These are phyloP conservation scores for Coniophora puteana DNA, from an alignment of 1,284 basidiomycete genomes.

Conservation along the genomic window DNA sequence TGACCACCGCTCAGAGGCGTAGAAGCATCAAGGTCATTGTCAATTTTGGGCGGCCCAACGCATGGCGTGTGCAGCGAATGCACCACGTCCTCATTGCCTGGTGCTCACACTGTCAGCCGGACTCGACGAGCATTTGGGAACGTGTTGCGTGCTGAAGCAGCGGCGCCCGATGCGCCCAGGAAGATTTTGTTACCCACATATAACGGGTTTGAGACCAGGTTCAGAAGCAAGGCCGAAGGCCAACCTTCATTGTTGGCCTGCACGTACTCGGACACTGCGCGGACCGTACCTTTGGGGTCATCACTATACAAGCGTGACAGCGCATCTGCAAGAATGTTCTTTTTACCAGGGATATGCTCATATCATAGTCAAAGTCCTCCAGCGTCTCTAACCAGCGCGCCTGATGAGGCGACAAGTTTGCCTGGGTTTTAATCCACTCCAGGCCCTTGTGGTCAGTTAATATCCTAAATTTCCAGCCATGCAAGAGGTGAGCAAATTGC, in stretches of 20 bases:
- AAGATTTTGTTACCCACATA: too few relatives aligned
- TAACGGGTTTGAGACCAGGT: constrained; percentile 1
- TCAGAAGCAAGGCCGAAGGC: constrained; percentile 1
- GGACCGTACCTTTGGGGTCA: constrained; percentile 21
- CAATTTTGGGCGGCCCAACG: too few relatives aligned
- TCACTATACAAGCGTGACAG: constrained; percentile 31
- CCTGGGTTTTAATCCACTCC: constrained; percentile 27
- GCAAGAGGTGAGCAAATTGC: constrained; percentile 21
- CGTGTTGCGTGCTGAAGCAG: background rate
- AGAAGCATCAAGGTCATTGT: too few relatives aligned
- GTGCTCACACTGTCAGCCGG: background rate
- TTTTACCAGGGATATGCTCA: constrained; percentile 28
- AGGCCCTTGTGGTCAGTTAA: constrained; percentile 33
- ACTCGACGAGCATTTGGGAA: background rate
- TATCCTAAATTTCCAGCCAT: constrained; percentile 26
- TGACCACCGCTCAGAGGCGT: too few relatives aligned
- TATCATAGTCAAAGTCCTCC: constrained; percentile 28
- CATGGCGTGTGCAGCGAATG: too few relatives aligned
- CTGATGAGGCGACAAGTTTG: constrained; percentile 26
- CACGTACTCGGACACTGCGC: constrained; percentile 22
- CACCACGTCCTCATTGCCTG: too few relatives aligned
- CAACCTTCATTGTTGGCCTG: constrained; percentile 1
- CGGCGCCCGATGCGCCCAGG: background rate
- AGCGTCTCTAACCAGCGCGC: constrained; percentile 28
- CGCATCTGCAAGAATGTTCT: constrained; percentile 30